Evolutionary conservation across 2,329 filamentous ascomycete species (phyloP), one percentile per base, ranked within the genome.

Genomic region (Chaetomiaceae sp.): DNA sequence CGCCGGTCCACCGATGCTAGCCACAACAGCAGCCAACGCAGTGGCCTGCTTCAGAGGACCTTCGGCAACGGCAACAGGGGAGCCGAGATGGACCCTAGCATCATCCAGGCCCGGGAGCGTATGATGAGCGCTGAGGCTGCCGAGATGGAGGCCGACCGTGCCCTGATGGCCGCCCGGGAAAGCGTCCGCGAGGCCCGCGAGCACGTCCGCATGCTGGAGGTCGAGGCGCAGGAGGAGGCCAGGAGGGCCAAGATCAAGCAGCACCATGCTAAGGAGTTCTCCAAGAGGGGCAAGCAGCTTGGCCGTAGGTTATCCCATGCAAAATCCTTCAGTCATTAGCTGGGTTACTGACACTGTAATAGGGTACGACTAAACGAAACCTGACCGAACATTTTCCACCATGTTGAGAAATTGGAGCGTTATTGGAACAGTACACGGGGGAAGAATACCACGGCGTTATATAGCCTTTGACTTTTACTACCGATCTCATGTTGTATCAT

Each of bases 271-370:
- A 76, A 74, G 61, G 79, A 81, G 62, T 77, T 87, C 27, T 82
- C 80, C 5, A 87, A 85, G 79, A 75, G 83, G 48, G 84, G 81
- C n/a, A 82, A 84, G 68, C 76, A 79, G n/a, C 77, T 87, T 54
- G 84, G 85, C 51, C 80, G 84, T 86, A 74, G 72, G 80, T 82
- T 21, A 16, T 14, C n/a, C 23, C 14, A 4, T 6, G 3, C n/a
- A n/a, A n/a, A 13, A 10, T 16, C 10, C 6, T 5, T 30, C 7
- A 16, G 9, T 9, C 25, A 1, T 8, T 30, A 7, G n/a, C 4
- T 9, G 14, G 25, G n/a, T 27, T 48, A n/a, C 44, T 53, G 29
- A 47, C 37, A 4, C n/a, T 14, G 27, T 27, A 16, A n/a, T n/a
- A 52, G 36, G 49, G 8, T n/a, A 34, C 16, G 42, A 41, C 25